A percentile compares a stretch with the other conserved stretches of the same genome.
These are phyloP conservation scores for Cenococcum geophilum DNA, from an alignment of 495 filamentous ascomycete species.

Conservation along the genomic window DNA sequence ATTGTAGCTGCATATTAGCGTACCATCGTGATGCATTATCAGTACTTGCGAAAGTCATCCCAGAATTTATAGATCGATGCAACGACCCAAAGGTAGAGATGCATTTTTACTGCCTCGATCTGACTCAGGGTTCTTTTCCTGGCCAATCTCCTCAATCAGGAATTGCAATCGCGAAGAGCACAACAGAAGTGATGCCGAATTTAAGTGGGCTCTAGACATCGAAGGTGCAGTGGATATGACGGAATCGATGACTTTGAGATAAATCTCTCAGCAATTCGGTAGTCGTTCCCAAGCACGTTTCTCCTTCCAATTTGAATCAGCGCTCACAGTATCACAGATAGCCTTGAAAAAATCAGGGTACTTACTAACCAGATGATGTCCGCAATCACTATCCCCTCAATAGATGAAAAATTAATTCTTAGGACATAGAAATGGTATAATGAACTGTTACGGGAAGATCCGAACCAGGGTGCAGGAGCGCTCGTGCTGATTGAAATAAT, in stretches of 20 bases:
- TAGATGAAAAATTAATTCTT: slow-evolving; percentile 27
- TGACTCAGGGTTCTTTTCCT: slow-evolving; percentile 17
- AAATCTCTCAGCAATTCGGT: slow-evolving; percentile 26
- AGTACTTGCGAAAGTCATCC: slow-evolving; percentile 22
- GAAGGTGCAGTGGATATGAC: slow-evolving; percentile 25
- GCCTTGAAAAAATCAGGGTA: slow-evolving; percentile 17
- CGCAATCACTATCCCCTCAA: slow-evolving; percentile 21
- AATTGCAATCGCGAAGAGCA: slow-evolving; percentile 30
- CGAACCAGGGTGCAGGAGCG: slow-evolving; percentile 22
- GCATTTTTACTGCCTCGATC: slow-evolving; percentile 30
- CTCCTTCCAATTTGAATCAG: neutral
- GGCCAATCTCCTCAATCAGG: slow-evolving; percentile 21
- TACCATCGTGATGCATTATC: slow-evolving; percentile 23
- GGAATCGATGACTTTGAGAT: slow-evolving; percentile 14
- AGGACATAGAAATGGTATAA: slow-evolving; percentile 33
- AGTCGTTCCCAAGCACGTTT: neutral
- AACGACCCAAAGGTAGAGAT: slow-evolving; percentile 33
- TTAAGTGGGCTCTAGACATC: slow-evolving; percentile 34
- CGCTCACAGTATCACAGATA: slow-evolving; percentile 7
- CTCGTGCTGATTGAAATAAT: slow-evolving; percentile 35
- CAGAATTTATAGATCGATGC: slow-evolving; percentile 16
- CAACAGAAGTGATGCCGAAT: slow-evolving; percentile 23
- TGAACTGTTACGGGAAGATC: slow-evolving; percentile 18
- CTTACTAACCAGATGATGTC: slow-evolving; percentile 27
- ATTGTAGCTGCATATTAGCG: slow-evolving; percentile 25